Base-by-base conservation (phyloP, 805 yeast species). In the Ogataea nakhonphanomensis region DNA sequence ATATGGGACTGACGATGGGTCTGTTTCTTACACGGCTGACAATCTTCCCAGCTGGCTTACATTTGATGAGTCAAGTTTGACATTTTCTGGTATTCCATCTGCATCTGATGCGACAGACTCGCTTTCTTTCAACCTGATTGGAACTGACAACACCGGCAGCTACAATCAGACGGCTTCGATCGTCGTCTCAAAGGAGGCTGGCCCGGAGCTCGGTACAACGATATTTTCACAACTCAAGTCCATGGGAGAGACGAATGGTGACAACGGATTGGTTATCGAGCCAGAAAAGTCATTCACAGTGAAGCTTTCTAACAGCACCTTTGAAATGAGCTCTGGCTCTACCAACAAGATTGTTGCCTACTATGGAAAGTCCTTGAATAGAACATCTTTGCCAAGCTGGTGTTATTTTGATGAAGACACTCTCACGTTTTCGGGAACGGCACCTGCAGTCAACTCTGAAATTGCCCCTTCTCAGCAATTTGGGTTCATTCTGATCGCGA, bases 321-420 rank as follows among this genome's bases (percentile, higher is more conserved):
- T 90, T 57, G 60, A 67, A 8, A 55, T 71, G 46, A 39, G 63
- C 11, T 50, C 62, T 4, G 64, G 66, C 32, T 73, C 81, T 3
- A 63, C 68, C 22, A 64, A 75, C 39, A 55, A 68, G 2, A 76
- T 84, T 24, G 69, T 74, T 12, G 80, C 81, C 7, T 87, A 84
- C 64, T 84, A 86, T 56, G 96, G 96, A 14, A 74, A 84, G 48
- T 78, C 90, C n/a, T 64, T 71, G 10, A 88, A 86, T 59, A 77
- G 90, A 57, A 76, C 95, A 1, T 91, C 99, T 3, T 70, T 93
- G 41, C 99, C 99, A 27, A 82, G 78, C 56, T 93, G 99, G 98
- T 67, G 88, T 37, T 62, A 65, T 39, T 93, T 91, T 57, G 81
- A 88, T 55, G 54, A 73, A 5, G 66, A 67, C 39, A 68, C 70